phyloP scores from a whole-genome alignment of 2,329 filamentous ascomycete species.

The Paecilomyces dactylethromorphus region DNA sequence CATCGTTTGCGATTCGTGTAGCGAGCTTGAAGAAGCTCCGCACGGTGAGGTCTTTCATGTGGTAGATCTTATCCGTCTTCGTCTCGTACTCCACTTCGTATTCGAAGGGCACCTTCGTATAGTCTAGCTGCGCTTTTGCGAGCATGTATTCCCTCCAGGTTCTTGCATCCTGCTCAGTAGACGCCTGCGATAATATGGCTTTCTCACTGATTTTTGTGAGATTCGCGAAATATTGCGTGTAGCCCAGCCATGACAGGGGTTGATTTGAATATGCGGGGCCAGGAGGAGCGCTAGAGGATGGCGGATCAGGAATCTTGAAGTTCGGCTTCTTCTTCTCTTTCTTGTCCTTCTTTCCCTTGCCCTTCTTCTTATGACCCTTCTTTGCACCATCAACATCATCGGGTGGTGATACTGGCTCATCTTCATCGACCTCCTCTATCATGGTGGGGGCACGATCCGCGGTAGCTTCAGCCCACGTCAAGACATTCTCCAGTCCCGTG shows the following conservation, averaged over 20 bases:
- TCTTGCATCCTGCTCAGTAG: constrained; percentile 20
- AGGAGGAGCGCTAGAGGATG: constrained; percentile 64
- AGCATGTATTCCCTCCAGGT: constrained; percentile 39
- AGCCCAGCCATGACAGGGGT: constrained; percentile 68
- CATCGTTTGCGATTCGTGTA: constrained; percentile 60
- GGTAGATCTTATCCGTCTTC: constrained; percentile 66
- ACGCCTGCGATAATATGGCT: constrained; percentile 28
- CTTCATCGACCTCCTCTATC: constrained; percentile 5
- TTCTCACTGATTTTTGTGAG: constrained; percentile 83
- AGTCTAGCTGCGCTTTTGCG: constrained; percentile 52
- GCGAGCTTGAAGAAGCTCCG: constrained; percentile 74
- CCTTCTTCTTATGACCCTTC: constrained; percentile 32
- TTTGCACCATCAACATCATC: constrained; percentile 4
- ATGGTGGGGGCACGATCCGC: neutral
- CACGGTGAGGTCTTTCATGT: constrained; percentile 76
- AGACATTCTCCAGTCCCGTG: constrained; percentile 59
- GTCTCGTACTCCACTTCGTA: constrained; percentile 87
- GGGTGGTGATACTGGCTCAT: neutral
- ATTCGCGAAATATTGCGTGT: constrained; percentile 90
- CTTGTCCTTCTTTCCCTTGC: constrained; percentile 41
- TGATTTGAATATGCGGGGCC: constrained; percentile 90
- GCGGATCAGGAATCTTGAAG: constrained; percentile 62
- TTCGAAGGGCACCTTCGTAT: constrained; percentile 51
- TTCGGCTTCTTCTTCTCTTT: constrained; percentile 49
- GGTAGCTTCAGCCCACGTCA: constrained; percentile 23